Base-by-base conservation (phyloP, 441 rosid genomes). In the Metrosideros polymorpha region DNA sequence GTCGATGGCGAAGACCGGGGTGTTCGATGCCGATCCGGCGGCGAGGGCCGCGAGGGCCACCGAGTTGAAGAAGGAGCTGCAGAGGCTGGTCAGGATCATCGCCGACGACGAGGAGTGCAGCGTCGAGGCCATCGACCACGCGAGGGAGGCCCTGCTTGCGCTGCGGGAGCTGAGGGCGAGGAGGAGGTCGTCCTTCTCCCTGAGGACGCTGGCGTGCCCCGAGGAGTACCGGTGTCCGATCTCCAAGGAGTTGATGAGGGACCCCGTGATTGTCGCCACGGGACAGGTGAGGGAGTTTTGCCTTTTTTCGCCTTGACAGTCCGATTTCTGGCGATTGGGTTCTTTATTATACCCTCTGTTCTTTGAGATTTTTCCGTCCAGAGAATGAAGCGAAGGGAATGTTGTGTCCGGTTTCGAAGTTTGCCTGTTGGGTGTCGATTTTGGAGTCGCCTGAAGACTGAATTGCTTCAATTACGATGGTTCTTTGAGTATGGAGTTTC, bases 161-260 rank as follows among this genome's bases (percentile, higher is more conserved):
- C 87, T 95, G 50, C 92, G 89, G 86, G 92, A 92, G 27, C 88
- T 92, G 77, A 95, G 91, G 92, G 86, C 87, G 85, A 92, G 90
- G 90, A 92, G 89, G 90, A 92, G 89, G 89, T 93, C 55, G 49
- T 32, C 96, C 50, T 39, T 85, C 79, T 93, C 96, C 27, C 56
- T 92, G 25, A 90, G 91, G 87, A 88, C 90, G n/a, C 86, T 91
- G n/a, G 83, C 92, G 39, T 93, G 95, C 86, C 99, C 99, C 45
- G 95, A 95, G 6, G 97, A 95, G 91, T 95, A 93, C 87, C 93
- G 90, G 87, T 97, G 99, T 86, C 98, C 98, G 51, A 90, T 97
- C 52, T 97, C 99, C 39, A 94, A 93, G n/a, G 98, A 97, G 66
- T 87, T 97, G 89, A 97, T 96, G 99, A 91, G 92, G 89, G 99